A percentile compares a stretch with the other conserved stretches of the same genome.
phyloP scores from a whole-genome alignment of 139 green algal species.

The Chlorella sp. region DNA sequence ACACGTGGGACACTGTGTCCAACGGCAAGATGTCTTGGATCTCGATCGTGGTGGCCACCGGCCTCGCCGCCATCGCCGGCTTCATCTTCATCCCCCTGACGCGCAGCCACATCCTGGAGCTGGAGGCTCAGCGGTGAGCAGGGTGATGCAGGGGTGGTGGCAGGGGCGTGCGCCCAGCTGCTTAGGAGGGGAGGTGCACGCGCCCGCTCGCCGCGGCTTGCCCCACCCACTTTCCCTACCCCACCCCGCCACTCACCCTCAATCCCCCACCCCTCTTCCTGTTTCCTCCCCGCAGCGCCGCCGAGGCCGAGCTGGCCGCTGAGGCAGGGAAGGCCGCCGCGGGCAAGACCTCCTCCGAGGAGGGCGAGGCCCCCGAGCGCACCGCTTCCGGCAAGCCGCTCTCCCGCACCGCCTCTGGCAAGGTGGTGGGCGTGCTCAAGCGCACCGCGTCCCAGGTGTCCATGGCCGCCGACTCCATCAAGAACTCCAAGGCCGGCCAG shows the following conservation, averaged over 20 bases:
- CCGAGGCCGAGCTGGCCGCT: not conserved
- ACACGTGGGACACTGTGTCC: conserved; percentile 27
- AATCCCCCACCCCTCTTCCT: not conserved
- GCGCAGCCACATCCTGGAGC: not conserved
- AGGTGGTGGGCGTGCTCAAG: not conserved
- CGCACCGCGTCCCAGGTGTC: not conserved
- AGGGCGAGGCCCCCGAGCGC: not conserved
- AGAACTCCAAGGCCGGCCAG: conserved; percentile 6
- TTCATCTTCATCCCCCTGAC: conserved; percentile 24
- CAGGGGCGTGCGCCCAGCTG: too few relatives aligned
- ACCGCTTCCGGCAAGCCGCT: not conserved
- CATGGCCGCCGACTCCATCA: not conserved
- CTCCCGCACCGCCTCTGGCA: not conserved
- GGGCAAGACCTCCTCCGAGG: too few relatives aligned
- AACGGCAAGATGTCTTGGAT: conserved; percentile 21
- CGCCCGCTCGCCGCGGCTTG: too few relatives aligned
- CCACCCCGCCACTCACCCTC: not conserved
- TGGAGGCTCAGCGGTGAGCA: conserved; percentile 4
- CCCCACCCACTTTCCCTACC: not conserved
- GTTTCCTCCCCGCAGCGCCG: not conserved
- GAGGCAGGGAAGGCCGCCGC: not conserved
- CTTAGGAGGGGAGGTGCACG: too few relatives aligned
- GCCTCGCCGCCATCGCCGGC: conserved; percentile 4
- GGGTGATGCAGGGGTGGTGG: too few relatives aligned
- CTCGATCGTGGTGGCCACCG: not conserved